A percentile compares a stretch with the other conserved stretches of the same genome.
Conservation (phyloP, 176 grass and related monocot genomes). For the Avena insularis region DNA sequence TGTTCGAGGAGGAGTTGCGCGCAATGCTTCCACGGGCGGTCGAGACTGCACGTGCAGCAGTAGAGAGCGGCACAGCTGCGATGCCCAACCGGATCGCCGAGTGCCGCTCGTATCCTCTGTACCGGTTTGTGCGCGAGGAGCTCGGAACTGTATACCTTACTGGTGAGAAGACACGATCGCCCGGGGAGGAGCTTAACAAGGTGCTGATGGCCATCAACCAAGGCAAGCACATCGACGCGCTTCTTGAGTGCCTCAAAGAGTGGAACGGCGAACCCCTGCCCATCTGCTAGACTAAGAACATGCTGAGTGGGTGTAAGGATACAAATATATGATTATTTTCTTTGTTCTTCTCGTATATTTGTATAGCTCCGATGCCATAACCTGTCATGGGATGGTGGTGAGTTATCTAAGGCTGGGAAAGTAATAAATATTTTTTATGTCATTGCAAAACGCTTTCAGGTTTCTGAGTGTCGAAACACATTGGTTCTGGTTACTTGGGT, state of each 20-base stretch:
- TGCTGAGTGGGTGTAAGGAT: too few species aligned
- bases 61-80: neutral
- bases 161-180: neutral
- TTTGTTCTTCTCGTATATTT: too few species aligned
- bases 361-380: too few species aligned
- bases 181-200: neutral
- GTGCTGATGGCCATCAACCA: neutral
- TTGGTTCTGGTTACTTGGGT: too few species aligned
- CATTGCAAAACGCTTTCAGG: too few species aligned
- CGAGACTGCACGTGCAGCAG: neutral
- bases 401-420: too few species aligned
- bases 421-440: too few species aligned
- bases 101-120: neutral
- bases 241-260: constrained; percentile 1
- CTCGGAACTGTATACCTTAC: neutral
- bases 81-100: neutral
- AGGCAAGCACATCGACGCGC: neutral
- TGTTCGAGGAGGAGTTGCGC: neutral
- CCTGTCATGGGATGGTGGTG: too few species aligned
- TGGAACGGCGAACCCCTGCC: neutral
- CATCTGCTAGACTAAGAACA: neutral
- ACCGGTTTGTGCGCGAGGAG: neutral
- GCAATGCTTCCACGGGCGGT: neutral
- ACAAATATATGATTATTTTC: too few species aligned
- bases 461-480: too few species aligned